Conservation (phyloP, 768 basidiomycete species). For the Lactifluus rugatus region DNA sequence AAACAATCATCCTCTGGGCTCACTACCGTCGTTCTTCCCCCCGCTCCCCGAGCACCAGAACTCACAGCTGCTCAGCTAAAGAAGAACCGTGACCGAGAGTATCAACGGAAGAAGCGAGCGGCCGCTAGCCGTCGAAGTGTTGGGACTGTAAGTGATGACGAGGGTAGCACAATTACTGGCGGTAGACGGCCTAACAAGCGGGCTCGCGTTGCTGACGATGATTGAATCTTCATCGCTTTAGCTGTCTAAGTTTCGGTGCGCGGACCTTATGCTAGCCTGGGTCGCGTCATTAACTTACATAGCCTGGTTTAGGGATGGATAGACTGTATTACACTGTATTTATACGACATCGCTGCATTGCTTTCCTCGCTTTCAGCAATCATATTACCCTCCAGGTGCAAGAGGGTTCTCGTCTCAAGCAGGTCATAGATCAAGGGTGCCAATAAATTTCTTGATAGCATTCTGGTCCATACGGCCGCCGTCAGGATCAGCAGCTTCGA, state of each 20-base stretch:
- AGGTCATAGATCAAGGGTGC: slow-evolving; percentile 33
- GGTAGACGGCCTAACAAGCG: slow-evolving; percentile 58
- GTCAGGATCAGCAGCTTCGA: slow-evolving; percentile 74
- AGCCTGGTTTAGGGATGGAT: background rate
- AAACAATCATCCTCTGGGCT: slow-evolving; percentile 63
- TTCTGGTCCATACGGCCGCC: slow-evolving; percentile 51
- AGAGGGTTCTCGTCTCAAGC: background rate
- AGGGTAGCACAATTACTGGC: slow-evolving; percentile 37
- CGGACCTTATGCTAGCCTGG: background rate
- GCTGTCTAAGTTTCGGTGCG: background rate
- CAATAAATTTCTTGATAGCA: slow-evolving; percentile 44
- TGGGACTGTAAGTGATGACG: slow-evolving; percentile 67
- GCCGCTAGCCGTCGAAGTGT: slow-evolving; percentile 48
- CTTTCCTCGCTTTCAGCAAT: background rate
- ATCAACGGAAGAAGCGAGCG: slow-evolving; percentile 70
- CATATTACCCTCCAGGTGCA: background rate
- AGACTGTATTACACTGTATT: slow-evolving; percentile 14
- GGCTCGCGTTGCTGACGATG: slow-evolving; percentile 52
- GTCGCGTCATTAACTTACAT: background rate
- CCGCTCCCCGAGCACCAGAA: slow-evolving; percentile 59
- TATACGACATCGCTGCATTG: slow-evolving; percentile 1
- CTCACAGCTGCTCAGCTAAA: slow-evolving; percentile 64
- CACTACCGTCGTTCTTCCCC: slow-evolving; percentile 69
- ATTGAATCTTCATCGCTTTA: slow-evolving; percentile 9
- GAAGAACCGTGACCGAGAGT: slow-evolving; percentile 70